Evolutionary conservation across 495 filamentous ascomycete genomes (phyloP).

Genomic region (Aspergillus ostianus): DNA sequence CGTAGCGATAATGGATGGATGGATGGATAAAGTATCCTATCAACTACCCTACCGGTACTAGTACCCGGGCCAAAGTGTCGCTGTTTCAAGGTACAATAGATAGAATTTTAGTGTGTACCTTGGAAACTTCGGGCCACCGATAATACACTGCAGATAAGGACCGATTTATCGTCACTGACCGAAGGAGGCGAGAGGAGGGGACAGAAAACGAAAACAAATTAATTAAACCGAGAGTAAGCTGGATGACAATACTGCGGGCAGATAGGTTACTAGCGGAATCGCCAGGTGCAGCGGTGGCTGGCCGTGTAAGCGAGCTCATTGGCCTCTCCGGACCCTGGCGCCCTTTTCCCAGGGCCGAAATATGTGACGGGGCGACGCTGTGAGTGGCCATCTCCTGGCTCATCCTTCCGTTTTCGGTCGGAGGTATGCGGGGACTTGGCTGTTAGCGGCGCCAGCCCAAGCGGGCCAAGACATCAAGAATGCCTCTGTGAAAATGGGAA

Average conservation of each 20-base stretch:
- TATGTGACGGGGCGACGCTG: constrained; percentile 10
- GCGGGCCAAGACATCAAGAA: constrained; percentile 12
- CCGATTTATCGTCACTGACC: too few relatives aligned
- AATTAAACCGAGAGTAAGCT: too few relatives aligned
- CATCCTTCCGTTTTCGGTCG: constrained; percentile 19
- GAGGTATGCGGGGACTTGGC: constrained; percentile 17
- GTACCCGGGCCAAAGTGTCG: background rate
- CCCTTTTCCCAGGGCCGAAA: constrained; percentile 10
- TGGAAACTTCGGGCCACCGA: background rate
- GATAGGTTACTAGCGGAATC: constrained; percentile 8
- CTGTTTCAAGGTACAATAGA: background rate
- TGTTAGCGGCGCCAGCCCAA: constrained; percentile 6
- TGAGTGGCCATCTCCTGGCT: constrained; percentile 16
- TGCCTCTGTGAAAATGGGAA: too few relatives aligned
- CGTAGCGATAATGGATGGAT: background rate
- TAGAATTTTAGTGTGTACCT: background rate
- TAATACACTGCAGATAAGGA: background rate
- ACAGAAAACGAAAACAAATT: too few relatives aligned
- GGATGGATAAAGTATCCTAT: background rate
- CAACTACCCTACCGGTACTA: background rate
- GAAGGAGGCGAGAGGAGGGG: too few relatives aligned
- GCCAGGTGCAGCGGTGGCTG: constrained; percentile 11
- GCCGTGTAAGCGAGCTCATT: constrained; percentile 9
- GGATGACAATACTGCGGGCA: constrained; percentile 5
- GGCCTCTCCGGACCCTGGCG: constrained; percentile 11